phyloP scores from a whole-genome alignment of 371 early-diverging fungal genomes.

The Mortierella sp. region DNA sequence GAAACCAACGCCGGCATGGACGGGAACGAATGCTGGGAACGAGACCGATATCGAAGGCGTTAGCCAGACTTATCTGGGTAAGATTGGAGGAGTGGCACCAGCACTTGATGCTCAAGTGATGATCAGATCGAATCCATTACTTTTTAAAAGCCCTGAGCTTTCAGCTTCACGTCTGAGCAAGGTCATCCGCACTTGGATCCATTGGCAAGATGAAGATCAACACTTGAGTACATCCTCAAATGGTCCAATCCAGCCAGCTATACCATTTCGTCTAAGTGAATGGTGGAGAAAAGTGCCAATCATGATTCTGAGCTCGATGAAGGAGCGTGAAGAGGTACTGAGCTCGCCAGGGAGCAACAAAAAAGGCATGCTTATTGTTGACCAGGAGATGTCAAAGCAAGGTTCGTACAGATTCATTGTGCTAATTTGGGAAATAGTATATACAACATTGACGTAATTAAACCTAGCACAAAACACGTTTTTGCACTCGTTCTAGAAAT shows the following conservation, averaged over 20 bases:
- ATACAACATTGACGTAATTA: background rate
- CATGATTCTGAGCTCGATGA: conserved; percentile 36
- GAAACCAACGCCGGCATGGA: background rate
- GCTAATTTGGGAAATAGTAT: background rate
- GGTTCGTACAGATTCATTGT: conserved; percentile 15
- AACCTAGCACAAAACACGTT: background rate
- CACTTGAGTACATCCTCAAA: background rate
- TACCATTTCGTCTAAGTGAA: conserved; percentile 18
- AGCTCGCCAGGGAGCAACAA: background rate
- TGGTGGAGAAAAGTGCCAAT: conserved; percentile 56
- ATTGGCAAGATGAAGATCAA: conserved; percentile 54
- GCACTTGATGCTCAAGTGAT: conserved; percentile 35
- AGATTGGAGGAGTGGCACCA: conserved; percentile 28
- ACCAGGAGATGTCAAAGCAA: conserved; percentile 45
- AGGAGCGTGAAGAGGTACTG: conserved; percentile 16
- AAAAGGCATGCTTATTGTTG: conserved; percentile 38
- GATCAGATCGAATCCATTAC: conserved; percentile 45
- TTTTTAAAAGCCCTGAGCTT: conserved; percentile 37
- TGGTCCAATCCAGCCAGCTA: background rate
- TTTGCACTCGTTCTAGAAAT: conserved; percentile 27
- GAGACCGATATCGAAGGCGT: background rate
- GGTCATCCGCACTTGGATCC: conserved; percentile 44
- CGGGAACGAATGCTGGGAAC: background rate
- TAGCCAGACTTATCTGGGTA: conserved; percentile 24
- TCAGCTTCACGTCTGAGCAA: conserved; percentile 25